Base-by-base conservation (phyloP, 192 early-diverging fungal species). In the Coemansia sp. region DNA sequence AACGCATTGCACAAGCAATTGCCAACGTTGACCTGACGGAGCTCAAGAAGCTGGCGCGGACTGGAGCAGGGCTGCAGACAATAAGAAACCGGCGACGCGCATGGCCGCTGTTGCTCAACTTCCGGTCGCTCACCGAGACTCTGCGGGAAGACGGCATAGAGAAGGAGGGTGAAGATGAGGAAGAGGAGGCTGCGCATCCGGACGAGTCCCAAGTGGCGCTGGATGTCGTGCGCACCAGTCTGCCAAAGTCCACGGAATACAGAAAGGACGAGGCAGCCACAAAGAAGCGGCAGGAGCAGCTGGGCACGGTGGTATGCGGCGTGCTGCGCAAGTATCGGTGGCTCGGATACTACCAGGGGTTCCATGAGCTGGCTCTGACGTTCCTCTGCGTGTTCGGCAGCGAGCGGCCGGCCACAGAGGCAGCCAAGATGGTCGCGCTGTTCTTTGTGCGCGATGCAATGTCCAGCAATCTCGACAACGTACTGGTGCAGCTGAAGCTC, bases 341-440 rank as follows among this genome's bases (percentile, higher is more conserved):
- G 72, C 76, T 91, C 32, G 79, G 87, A 59, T 92, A 91, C 76
- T 92, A 90, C 68, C 91, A 91, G 65, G 81, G 85, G 10, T 86
- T 83, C 53, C 84, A 86, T 56, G 85, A 87, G 56, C 74, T 84
- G 25, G 60, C 76, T 0, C 66, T 86, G 45, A 64, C 66, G 19
- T 86, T 85, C 49, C 67, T 89, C 12, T 71, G 87, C 7, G 85
- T 88, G 41, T 83, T 89, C 22, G 77, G 81, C 67, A 82, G 86
- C 78, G 74, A 79, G 77, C 74, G 75, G 10, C 67, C 81, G 11
- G 84, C 87, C 40, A 69, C 72, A 20, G 80, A 78, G 69, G 87
- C 87, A 0, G 68, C 77, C 56, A 81, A 85, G 50, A 86, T 85
- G 71, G 74, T 82, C 0, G 82, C 88, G 20, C 71, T 89, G 53